Percentiles rank a stretch among this genome's conserved stretches.
phyloP scores from a whole-genome alignment of 352 stramenopile genomes.

The Globisporangium radiosum region DNA sequence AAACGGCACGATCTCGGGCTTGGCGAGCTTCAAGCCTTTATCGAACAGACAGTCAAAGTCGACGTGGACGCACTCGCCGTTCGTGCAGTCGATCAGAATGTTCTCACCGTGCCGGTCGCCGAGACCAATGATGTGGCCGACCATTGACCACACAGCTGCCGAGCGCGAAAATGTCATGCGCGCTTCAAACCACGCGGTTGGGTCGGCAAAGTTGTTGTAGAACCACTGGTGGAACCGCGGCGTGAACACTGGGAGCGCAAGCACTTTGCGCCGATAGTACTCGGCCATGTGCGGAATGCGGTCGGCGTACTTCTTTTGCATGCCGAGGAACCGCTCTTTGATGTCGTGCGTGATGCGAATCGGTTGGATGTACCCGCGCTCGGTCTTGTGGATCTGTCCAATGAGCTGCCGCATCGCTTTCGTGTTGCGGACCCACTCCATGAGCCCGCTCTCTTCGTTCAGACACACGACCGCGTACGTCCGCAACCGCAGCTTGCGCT shows the following conservation, averaged over 20 bases:
- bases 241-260: slow-evolving; percentile 76
- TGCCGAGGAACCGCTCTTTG: slow-evolving; percentile 85
- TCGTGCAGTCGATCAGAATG: slow-evolving; percentile 97
- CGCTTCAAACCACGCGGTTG: slow-evolving; percentile 97
- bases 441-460: slow-evolving; percentile 98
- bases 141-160: slow-evolving; percentile 95
- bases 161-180: slow-evolving; percentile 81
- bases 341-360: slow-evolving; percentile 72
- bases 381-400: slow-evolving; percentile 82
- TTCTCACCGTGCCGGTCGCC: slow-evolving; percentile 98
- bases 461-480: slow-evolving; percentile 99
- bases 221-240: slow-evolving; percentile 99
- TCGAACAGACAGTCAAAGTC: slow-evolving; percentile 99
- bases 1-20: slow-evolving; percentile 99
- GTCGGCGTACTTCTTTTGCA: slow-evolving; percentile 81
- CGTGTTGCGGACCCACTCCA: slow-evolving; percentile 99
- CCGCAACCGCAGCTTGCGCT: slow-evolving; percentile 91
- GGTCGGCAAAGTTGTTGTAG: slow-evolving; percentile 96
- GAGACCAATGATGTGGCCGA: slow-evolving; percentile 93
- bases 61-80: slow-evolving; percentile 98
- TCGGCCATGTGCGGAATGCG: slow-evolving; percentile 70
- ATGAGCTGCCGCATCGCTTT: slow-evolving; percentile 90
- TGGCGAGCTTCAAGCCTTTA: slow-evolving; percentile 95
- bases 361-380: slow-evolving; percentile 76
- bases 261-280: slow-evolving; percentile 63